Evolutionary conservation across 768 basidiomycete species (phyloP).

Genomic region (Amanita jacksonii): DNA sequence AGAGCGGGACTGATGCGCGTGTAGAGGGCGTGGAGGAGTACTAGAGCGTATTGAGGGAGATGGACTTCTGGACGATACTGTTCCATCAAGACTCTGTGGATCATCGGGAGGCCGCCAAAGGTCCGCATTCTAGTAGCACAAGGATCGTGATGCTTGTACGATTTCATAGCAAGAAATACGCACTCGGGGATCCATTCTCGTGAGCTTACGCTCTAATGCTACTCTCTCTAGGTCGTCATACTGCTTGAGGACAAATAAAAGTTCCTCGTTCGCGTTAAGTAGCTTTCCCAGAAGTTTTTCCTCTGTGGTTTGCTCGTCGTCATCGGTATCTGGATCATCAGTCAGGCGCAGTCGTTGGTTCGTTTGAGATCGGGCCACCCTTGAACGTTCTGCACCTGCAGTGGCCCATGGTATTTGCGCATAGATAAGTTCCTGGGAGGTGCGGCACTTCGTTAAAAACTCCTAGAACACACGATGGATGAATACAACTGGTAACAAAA

Average conservation of each 20-base stretch:
- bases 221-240: constrained; percentile 73
- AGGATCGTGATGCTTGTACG: constrained; percentile 16
- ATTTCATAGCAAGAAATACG: constrained; percentile 15
- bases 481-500: background rate
- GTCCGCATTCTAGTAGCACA: constrained; percentile 27
- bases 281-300: constrained; percentile 67
- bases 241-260: constrained; percentile 57
- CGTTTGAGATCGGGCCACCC: constrained; percentile 24
- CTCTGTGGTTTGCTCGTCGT: constrained; percentile 40
- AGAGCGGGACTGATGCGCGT: constrained; percentile 10
- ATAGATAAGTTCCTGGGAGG: constrained; percentile 76
- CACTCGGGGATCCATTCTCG: constrained; percentile 58
- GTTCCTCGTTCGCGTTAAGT: constrained; percentile 63
- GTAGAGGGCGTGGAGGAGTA: constrained; percentile 25
- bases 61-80: constrained; percentile 32
- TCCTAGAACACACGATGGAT: constrained; percentile 61
- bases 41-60: constrained; percentile 33
- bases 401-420: constrained; percentile 90
- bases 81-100: constrained; percentile 16
- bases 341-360: constrained; percentile 20
- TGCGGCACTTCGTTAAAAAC: constrained; percentile 68
- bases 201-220: constrained; percentile 56
- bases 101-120: constrained; percentile 7
- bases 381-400: constrained; percentile 67
- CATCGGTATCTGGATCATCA: constrained; percentile 8